phyloP scores from a whole-genome alignment of 2,329 filamentous ascomycete genomes.

The Cercospora sesami region DNA sequence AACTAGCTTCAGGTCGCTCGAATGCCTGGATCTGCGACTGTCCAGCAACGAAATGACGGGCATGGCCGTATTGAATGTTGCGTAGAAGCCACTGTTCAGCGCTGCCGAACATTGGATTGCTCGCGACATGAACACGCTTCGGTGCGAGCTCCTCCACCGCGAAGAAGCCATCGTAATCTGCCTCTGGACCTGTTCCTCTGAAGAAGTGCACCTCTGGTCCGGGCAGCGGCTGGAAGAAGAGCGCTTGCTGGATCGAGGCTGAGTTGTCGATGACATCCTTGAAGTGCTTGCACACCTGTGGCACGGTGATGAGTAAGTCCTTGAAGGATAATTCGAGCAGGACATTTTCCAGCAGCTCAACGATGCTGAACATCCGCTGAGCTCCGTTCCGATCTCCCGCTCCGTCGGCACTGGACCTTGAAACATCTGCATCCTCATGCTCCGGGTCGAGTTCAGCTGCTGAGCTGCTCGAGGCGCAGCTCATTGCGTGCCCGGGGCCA shows the following conservation, averaged over 20 bases:
- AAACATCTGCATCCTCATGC: neutral
- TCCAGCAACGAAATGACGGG: neutral
- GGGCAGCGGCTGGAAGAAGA: slow-evolving; percentile 16
- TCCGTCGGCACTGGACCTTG: neutral
- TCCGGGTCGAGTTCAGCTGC: neutral
- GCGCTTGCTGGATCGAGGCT: slow-evolving; percentile 13
- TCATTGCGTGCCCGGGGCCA: neutral
- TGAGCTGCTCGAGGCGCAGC: neutral
- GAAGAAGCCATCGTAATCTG: neutral
- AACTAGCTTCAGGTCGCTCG: slow-evolving; percentile 6
- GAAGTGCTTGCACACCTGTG: slow-evolving; percentile 17
- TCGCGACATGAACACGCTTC: neutral
- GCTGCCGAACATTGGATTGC: neutral
- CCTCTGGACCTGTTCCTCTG: neutral
- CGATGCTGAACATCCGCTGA: neutral
- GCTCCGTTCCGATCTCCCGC: neutral
- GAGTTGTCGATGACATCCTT: slow-evolving; percentile 14
- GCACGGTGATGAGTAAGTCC: neutral
- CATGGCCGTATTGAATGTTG: neutral
- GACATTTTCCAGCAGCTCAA: neutral
- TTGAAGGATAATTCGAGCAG: neutral
- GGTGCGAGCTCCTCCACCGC: neutral
- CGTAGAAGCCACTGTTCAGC: neutral
- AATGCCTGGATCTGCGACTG: neutral
- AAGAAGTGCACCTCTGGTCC: neutral